Conservation (phyloP, 164 flowering plant species). For the Kalanchoe fedtschenkoi region DNA sequence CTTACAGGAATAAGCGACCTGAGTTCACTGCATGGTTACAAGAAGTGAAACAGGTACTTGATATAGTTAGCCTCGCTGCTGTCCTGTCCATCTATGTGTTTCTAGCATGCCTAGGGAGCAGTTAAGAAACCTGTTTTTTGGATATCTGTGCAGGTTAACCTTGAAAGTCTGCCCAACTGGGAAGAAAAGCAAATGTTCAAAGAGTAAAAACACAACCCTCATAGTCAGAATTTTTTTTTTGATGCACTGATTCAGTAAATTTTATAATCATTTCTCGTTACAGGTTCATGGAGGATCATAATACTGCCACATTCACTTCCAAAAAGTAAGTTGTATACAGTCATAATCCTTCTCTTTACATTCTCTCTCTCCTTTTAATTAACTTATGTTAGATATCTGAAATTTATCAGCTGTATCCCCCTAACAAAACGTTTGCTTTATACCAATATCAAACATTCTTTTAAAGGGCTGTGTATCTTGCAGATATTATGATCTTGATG, state of each 20-base stretch:
- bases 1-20: constrained; percentile 82
- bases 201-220: constrained; percentile 34
- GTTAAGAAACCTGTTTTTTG: not conserved
- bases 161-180: constrained; percentile 81
- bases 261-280: not conserved
- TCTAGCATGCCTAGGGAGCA: not conserved
- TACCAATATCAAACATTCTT: not conserved
- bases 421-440: not conserved
- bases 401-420: not conserved
- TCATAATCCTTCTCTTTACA: not conserved
- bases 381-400: not conserved
- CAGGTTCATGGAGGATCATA: constrained; percentile 99
- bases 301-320: constrained; percentile 93
- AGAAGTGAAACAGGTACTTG: constrained; percentile 76
- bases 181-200: constrained; percentile 97
- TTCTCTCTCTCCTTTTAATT: not conserved
- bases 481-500: constrained; percentile 88
- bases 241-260: not conserved
- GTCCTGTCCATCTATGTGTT: too few species aligned
- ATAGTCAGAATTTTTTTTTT: not conserved
- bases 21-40: constrained; percentile 95
- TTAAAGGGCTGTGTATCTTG: not conserved
- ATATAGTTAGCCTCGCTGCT: not conserved
- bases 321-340: constrained; percentile 61
- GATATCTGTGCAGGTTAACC: constrained; percentile 48